Evolutionary conservation across 1,284 basidiomycete species (phyloP), one percentile per base, ranked within the genome.

Genomic region (Coniferiporia weirii): DNA sequence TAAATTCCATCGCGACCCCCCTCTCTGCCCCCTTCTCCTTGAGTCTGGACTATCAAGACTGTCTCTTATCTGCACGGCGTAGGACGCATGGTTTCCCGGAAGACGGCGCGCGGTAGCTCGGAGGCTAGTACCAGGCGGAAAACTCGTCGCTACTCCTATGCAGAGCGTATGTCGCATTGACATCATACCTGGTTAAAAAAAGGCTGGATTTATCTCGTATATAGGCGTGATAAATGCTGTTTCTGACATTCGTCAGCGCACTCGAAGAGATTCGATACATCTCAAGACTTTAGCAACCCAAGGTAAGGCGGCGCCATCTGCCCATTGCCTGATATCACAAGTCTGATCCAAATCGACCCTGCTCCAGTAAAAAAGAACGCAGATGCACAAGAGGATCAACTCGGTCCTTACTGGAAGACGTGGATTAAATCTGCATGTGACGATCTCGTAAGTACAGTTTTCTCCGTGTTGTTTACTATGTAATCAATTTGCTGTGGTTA

Each of bases 351-450:
- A 52, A 22, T 19, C 10, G 22, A 15, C n/a, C 17, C 27, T 52
- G 35, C 15, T 35, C 43, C 45, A 81, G 80, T 81, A 13, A 76
- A 73, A 60, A 81, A 75, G 66, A 76, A 69, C 55, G 80, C 79
- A 1, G 66, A 75, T 38, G 70, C 69, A n/a, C 73, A 72, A 47
- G 71, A 76, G 56, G 79, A 80, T 54, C 75, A 71, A 55, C 69
- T 82, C 15, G 79, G 80, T 3, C 77, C 77, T 3, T 71, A 76
- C 48, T 82, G 80, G 79, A 68, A 72, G n/a, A 74, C 68, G 22
- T 79, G 76, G 74, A 75, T 82, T 17, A 65, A 69, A n/a, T 76
- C 75, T 60, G 74, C 79, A n/a, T 70, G 81, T 5, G 69, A 75
- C 20, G 76, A 73, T 62, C 70, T 82, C 52, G 81, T 81, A 50